Base-by-base conservation (phyloP, 2,329 filamentous ascomycete genomes). In the Penicillium sp. region DNA sequence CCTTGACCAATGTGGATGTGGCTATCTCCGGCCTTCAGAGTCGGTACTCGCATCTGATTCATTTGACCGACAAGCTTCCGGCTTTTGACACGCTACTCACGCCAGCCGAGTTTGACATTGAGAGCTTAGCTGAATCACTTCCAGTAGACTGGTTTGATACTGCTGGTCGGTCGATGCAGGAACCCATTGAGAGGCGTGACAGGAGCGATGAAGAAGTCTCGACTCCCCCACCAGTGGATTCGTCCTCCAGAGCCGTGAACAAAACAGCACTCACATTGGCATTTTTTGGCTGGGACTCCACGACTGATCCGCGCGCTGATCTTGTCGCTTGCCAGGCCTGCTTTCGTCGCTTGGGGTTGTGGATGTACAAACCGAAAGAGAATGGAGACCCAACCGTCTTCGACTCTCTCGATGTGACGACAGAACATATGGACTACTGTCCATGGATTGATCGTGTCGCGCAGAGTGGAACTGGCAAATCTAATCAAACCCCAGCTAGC, bases 311-410 rank as follows among this genome's bases (percentile, higher is more conserved):
- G 32, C 58, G 64, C 27, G 65, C 61, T 8, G 86, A 88, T 51
- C 80, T 91, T 12, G 84, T 87, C 5, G 83, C 83, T 4, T 98
- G 93, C 67, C 79, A 85, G 49, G 87, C 88, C 18, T 98, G 93
- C 65, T 86, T 95, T 62, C 83, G 93, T 50, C 83, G 90, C 1
- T 76, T 97, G 0, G 93, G 93, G 0, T 76, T 98, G 2, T 98
- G 93, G 93, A 85, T 98, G 75, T 97, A 95, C 66, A 86, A 83
- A 61, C 84, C 83, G 66, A 90, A 84, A 67, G 80, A 81, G 59
- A 78, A 85, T 28, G 69, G 66, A 12, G 64, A 63, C 11, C 46
- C 57, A 0, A 54, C 66, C 9, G 57, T 70, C 7, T 69, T 68
- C 46, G 61, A 63, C 4, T 77, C 81, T 47, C 75, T 93, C 1